These are phyloP conservation scores for Penicillium sp. DNA, from an alignment of 2,329 filamentous ascomycete species.

Conservation along the genomic window DNA sequence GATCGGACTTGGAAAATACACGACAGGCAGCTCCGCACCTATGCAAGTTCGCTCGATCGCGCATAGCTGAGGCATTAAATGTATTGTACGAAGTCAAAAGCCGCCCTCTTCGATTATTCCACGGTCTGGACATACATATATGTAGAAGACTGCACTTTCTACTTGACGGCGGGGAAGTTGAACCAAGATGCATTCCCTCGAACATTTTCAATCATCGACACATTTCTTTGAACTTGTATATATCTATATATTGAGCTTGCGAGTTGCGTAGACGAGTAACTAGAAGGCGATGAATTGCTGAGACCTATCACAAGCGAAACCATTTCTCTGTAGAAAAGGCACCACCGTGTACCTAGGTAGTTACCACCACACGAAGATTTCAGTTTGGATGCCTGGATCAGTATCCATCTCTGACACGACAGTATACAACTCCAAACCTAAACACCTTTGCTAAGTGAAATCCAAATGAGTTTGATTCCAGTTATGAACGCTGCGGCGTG, in stretches of 20 bases:
- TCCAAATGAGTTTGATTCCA: no score
- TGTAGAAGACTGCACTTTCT: not conserved
- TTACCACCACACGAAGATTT: no score
- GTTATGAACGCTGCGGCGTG: no score
- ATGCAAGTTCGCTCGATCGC: not conserved
- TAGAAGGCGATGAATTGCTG: not conserved
- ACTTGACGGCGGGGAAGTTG: not conserved
- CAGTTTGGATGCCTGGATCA: not conserved
- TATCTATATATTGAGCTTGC: slow-evolving; percentile 1
- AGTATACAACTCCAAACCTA: no score
- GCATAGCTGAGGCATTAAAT: not conserved
- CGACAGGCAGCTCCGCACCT: not conserved
- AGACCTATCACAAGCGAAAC: no score
- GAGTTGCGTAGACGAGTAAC: not conserved
- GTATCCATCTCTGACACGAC: not conserved
- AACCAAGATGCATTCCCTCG: not conserved
- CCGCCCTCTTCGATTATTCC: not conserved
- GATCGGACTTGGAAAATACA: not conserved
- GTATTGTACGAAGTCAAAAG: not conserved
- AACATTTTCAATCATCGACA: not conserved
- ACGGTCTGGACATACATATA: not conserved
- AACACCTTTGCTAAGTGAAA: no score
- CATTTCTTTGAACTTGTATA: slow-evolving; percentile 5
- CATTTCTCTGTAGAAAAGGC: not conserved
- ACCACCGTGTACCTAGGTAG: not conserved